phyloP scores from a whole-genome alignment of 352 stramenopile species.

The Hyaloperonospora brassicae region DNA sequence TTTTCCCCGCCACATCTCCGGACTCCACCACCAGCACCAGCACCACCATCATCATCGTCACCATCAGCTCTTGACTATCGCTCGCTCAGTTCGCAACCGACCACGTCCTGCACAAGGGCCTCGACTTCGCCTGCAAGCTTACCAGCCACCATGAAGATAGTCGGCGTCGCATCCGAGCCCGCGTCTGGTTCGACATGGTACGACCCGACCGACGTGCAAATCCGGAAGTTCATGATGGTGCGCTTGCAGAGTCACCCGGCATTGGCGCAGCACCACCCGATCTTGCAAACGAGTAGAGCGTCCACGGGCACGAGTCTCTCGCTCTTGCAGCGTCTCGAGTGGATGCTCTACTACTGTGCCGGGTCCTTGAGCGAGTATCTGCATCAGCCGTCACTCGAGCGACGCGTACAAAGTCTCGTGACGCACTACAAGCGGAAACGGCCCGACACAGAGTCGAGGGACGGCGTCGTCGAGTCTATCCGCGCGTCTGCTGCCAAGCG shows the following conservation, averaged over 20 bases:
- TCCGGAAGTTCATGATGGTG: slow-evolving; percentile 45
- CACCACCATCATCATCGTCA: no score
- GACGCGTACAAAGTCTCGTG: slow-evolving; percentile 64
- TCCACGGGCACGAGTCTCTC: slow-evolving; percentile 28
- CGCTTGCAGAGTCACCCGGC: slow-evolving; percentile 31
- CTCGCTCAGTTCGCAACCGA: slow-evolving; percentile 19
- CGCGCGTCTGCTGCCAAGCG: slow-evolving; percentile 12
- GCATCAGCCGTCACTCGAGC: slow-evolving; percentile 52
- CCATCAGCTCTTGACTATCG: slow-evolving; percentile 2
- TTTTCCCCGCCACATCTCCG: no score
- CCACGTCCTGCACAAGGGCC: slow-evolving; percentile 7
- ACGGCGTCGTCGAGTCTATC: slow-evolving; percentile 10
- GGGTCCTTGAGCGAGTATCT: slow-evolving; percentile 59
- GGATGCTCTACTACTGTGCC: slow-evolving; percentile 66
- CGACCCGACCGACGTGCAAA: slow-evolving; percentile 31
- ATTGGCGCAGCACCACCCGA: slow-evolving; percentile 23
- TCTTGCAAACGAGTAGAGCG: slow-evolving; percentile 15
- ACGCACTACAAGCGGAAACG: slow-evolving; percentile 48
- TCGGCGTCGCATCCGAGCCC: slow-evolving; percentile 8
- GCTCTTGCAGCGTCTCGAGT: slow-evolving; percentile 64
- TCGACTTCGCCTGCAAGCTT: no score
- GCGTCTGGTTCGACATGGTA: slow-evolving; percentile 21
- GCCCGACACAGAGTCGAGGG: slow-evolving; percentile 10
- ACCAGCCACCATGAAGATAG: slow-evolving; percentile 4
- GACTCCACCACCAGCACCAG: no score